Evolutionary conservation across 331 rosid genomes (phyloP).

Genomic region (Malus hybrid): DNA sequence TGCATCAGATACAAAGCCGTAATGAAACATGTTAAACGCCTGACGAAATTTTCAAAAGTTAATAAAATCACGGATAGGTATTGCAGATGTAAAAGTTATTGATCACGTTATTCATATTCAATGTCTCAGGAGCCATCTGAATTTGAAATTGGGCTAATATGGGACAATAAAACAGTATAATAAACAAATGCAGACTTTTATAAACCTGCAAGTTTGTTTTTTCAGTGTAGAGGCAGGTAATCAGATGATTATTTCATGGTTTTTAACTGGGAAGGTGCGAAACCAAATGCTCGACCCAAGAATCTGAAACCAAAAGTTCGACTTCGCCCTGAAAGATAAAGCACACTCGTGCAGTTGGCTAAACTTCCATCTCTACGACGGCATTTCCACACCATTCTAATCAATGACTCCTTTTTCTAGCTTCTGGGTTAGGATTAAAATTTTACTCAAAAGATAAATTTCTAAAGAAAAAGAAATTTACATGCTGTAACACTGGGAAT

Average conservation of each 20-base stretch:
- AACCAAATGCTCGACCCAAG: not conserved
- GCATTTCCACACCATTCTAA: not conserved
- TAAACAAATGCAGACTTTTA: not conserved
- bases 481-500: too few relatives aligned
- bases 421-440: not conserved
- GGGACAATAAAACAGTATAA: not conserved
- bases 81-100: not conserved
- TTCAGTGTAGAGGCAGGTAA: not conserved
- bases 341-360: not conserved
- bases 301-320: not conserved
- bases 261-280: not conserved
- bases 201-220: not conserved
- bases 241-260: not conserved
- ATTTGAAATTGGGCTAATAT: not conserved
- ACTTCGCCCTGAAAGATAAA: not conserved
- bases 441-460: too few relatives aligned
- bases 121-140: not conserved
- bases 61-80: not conserved
- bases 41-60: not conserved
- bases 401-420: too few relatives aligned
- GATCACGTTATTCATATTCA: not conserved
- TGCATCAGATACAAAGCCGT: constrained; percentile 22
- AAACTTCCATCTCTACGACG: not conserved
- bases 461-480: too few relatives aligned
- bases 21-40: not conserved